Conservation (phyloP, 305 asterid species). For the Ruellia speciosa region DNA sequence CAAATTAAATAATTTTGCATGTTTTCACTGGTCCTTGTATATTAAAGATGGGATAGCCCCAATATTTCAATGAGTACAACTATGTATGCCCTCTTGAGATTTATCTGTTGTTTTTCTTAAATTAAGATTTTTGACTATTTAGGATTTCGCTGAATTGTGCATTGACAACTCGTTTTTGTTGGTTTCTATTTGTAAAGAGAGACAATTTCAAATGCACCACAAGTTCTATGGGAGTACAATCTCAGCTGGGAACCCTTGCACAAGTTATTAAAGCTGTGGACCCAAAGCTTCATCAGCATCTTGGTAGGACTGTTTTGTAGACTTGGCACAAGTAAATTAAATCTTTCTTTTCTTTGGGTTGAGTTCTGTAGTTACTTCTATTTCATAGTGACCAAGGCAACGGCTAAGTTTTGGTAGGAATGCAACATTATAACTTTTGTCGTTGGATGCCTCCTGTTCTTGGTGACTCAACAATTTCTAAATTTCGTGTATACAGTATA, state of each 20-base stretch:
- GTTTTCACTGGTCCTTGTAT: too few species aligned
- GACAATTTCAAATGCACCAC: slow-evolving; percentile 77
- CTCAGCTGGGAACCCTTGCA: slow-evolving; percentile 75
- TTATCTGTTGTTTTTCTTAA: too few species aligned
- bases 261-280: slow-evolving; percentile 78
- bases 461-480: slow-evolving; percentile 7
- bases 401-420: slow-evolving; percentile 1
- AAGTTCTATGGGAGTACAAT: slow-evolving; percentile 83
- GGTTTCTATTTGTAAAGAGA: slow-evolving; percentile 43
- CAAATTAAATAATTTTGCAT: too few species aligned
- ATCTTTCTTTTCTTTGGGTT: background rate
- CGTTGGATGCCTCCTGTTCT: slow-evolving; percentile 1
- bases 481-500: background rate
- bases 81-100: too few species aligned
- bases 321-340: slow-evolving; percentile 8
- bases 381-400: background rate
- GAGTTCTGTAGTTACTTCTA: background rate
- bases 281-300: slow-evolving; percentile 92
- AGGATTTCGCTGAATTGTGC: slow-evolving; percentile 15
- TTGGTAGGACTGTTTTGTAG: slow-evolving; percentile 52
- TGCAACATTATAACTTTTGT: slow-evolving; percentile 1
- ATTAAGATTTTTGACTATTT: background rate
- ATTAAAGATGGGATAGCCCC: too few species aligned
- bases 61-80: too few species aligned
- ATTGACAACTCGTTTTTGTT: slow-evolving; percentile 25